Percentiles rank a stretch among this genome's conserved stretches.
Conservation (phyloP, 768 basidiomycete genomes). For the Daedaleopsis sinensis region DNA sequence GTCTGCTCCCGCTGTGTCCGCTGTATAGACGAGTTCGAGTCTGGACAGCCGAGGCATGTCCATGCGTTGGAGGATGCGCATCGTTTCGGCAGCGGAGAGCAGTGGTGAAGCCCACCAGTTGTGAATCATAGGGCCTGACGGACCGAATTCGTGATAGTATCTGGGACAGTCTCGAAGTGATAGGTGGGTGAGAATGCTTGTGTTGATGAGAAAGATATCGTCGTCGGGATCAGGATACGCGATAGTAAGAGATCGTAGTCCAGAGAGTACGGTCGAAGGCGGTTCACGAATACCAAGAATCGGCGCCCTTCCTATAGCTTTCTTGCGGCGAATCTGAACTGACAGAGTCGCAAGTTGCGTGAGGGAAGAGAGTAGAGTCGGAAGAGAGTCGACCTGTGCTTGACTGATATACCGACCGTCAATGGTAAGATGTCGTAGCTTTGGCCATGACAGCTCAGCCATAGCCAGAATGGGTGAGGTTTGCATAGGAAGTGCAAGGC, state of each 20-base stretch:
- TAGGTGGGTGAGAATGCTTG: neutral
- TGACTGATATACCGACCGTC: neutral
- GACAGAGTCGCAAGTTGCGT: neutral
- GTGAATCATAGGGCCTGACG: too few species aligned
- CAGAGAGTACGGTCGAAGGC: neutral
- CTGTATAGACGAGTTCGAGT: conserved; percentile 5
- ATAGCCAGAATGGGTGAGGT: neutral
- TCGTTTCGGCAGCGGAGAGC: neutral
- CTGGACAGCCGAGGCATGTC: neutral
- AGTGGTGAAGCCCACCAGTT: neutral
- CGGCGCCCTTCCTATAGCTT: neutral
- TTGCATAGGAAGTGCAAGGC: neutral
- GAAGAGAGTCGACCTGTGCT: neutral
- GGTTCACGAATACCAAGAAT: too few species aligned
- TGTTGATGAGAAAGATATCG: neutral
- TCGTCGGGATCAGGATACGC: conserved; percentile 5
- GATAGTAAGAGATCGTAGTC: neutral
- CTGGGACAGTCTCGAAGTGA: conserved; percentile 3
- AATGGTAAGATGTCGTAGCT: neutral
- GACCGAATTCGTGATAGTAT: neutral
- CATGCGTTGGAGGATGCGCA: neutral
- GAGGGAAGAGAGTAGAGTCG: neutral
- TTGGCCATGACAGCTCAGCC: neutral
- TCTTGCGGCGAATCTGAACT: neutral
- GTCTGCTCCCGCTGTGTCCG: neutral